phyloP scores from a whole-genome alignment of 148 eudicot genomes.

The Selenicereus undatus region DNA sequence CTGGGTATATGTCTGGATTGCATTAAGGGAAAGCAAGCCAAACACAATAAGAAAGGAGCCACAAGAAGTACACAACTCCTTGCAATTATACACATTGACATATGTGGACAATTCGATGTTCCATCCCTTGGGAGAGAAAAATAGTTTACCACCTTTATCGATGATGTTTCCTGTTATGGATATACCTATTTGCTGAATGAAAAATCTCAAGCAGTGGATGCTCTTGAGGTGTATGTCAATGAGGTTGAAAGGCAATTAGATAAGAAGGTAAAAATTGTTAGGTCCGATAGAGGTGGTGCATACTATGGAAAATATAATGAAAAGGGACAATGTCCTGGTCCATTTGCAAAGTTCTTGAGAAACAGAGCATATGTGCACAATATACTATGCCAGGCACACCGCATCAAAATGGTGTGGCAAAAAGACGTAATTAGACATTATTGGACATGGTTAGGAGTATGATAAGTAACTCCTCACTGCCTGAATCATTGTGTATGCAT shows the following conservation, averaged over 20 bases:
- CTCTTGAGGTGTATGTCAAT: constrained; percentile 4
- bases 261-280: too few relatives aligned
- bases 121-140: constrained; percentile 13
- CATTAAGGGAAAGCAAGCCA: constrained; percentile 26
- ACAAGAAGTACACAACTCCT: constrained; percentile 29
- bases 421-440: too few relatives aligned
- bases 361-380: too few relatives aligned
- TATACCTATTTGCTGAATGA: constrained; percentile 21
- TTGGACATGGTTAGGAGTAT: too few relatives aligned
- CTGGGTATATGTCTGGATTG: constrained; percentile 27
- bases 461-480: too few relatives aligned
- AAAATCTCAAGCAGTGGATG: constrained; percentile 20
- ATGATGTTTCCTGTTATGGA: constrained; percentile 24
- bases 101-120: background rate
- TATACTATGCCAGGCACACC: too few relatives aligned
- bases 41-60: constrained; percentile 25
- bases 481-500: too few relatives aligned
- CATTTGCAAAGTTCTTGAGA: too few relatives aligned
- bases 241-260: constrained; percentile 1
- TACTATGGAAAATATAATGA: too few relatives aligned
- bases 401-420: too few relatives aligned
- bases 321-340: too few relatives aligned
- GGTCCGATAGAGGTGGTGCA: too few relatives aligned
- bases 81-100: constrained; percentile 21
- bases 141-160: constrained; percentile 22